Base-by-base conservation (phyloP, 2,329 filamentous ascomycete genomes). In the Neonectria sp. region DNA sequence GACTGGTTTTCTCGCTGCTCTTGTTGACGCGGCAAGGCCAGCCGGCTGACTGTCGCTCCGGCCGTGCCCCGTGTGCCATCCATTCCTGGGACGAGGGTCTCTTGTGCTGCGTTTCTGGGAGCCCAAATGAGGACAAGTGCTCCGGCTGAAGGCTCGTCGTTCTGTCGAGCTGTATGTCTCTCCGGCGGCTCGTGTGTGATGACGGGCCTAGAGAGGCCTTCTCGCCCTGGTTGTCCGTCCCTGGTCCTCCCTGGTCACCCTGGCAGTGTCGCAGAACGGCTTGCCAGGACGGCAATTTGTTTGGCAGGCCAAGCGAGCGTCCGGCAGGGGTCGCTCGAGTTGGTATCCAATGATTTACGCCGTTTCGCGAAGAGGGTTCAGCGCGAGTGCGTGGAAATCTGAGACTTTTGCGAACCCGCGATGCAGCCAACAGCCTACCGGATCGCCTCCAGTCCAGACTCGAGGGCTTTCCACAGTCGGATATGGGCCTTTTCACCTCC, bases 231-330 rank as follows among this genome's bases (percentile, higher is more conserved):
- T 52, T 45, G 33, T 53, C 35, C 45, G 29, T 55, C 48, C 40
- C 40, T 37, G 24, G 49, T 52, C 27, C 29, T 33, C 49, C 21
- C 27, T 27, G 29, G 48, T 27, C 48, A 8, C 48, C 17, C 48
- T 31, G 48, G 27, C 37, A 63, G 63, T 62, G 71, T 63, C n/a
- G 40, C 58, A 48, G 60, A 37, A 40, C 64, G 29, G 33, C 40
- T 57, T 15, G 21, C 40, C 40, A 49, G 25, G 55, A 33, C 64
- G 62, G 62, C 45, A 55, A 68, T 72, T 72, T 75, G 73, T 70
- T 71, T 74, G 73, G 71, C 61, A 72, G 65, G 27, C 62, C 69
- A 75, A 76, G 73, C 73, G 73, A 75, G 64, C 45, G 66, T 51
- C 65, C 45, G 59, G 51, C 62, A 52, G 60, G 72, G 72, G 51